Conservation (phyloP, 208 protist species). For the Leishmania major region DNA sequence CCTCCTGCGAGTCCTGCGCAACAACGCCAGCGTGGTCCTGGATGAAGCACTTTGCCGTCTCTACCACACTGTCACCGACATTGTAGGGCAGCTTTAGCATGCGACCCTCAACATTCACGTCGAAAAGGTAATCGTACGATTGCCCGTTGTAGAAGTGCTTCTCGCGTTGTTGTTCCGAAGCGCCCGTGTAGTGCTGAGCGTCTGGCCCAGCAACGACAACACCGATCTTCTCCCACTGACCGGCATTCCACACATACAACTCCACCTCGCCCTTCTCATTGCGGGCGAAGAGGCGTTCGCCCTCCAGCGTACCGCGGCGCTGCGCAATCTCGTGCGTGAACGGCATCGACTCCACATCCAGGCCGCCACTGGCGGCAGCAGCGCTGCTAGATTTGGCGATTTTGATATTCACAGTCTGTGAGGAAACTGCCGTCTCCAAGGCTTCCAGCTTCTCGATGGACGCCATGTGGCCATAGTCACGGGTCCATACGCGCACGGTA, state of each 20-base stretch:
- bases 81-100: constrained; percentile 94
- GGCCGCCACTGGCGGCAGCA: constrained; percentile 23
- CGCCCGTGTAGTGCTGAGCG: constrained; percentile 35
- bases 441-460: constrained; percentile 64
- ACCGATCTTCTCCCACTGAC: constrained; percentile 92
- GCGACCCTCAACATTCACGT: constrained; percentile 86
- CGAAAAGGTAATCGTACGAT: constrained; percentile 96
- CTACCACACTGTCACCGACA: constrained; percentile 80
- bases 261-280: constrained; percentile 72
- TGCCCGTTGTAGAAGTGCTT: constrained; percentile 86
- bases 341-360: constrained; percentile 40
- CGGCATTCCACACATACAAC: constrained; percentile 72
- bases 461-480: constrained; percentile 49
- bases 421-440: constrained; percentile 51
- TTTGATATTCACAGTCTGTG: constrained; percentile 70
- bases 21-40: constrained; percentile 82
- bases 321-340: constrained; percentile 51
- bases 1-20: constrained; percentile 83
- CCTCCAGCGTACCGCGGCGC: constrained; percentile 42
- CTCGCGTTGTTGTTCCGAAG: constrained; percentile 29
- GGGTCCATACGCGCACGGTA: constrained; percentile 89
- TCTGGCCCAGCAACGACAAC: constrained; percentile 86
- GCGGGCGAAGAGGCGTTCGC: constrained; percentile 65
- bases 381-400: constrained; percentile 13
- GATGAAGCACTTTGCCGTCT: constrained; percentile 91